A percentile compares a stretch with the other conserved stretches of the same genome.
phyloP scores from a whole-genome alignment of 2,329 filamentous ascomycete genomes.

The Paecilomyces dactylethromorphus region DNA sequence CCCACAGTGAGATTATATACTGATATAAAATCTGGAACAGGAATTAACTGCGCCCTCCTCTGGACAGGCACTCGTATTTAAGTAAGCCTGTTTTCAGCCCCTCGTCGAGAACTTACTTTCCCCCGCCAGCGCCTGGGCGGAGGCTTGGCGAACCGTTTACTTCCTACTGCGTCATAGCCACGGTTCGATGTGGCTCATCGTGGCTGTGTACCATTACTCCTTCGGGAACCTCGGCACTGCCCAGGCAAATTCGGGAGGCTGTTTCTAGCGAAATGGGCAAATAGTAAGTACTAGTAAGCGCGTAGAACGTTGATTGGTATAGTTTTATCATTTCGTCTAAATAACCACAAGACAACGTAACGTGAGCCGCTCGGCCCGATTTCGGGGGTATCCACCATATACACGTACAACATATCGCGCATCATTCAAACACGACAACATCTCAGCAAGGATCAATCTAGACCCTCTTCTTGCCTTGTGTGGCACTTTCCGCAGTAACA shows the following conservation, averaged over 20 bases:
- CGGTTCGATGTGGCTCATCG: not conserved
- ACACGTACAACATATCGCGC: not conserved
- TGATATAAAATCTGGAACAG: not conserved
- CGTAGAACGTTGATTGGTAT: not conserved
- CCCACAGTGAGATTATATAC: not conserved
- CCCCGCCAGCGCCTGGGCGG: not conserved
- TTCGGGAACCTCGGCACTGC: not conserved
- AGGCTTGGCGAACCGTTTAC: not conserved
- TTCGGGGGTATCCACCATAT: not conserved
- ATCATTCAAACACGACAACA: not conserved
- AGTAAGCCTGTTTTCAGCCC: not conserved
- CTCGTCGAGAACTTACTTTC: not conserved
- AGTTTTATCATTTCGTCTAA: not conserved
- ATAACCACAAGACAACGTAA: not conserved
- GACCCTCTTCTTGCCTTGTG: conserved; percentile 7
- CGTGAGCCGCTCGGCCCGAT: not conserved
- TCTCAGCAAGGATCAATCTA: conserved; percentile 1
- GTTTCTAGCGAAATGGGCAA: not conserved
- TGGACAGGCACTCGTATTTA: not conserved
- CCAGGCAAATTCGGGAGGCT: not conserved
- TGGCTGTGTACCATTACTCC: not conserved
- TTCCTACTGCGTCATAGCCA: not conserved
- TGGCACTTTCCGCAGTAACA: conserved; percentile 18
- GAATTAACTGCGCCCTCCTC: not conserved
- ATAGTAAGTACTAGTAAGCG: not conserved